Conservation (phyloP, 192 early-diverging fungal species). For the Gaertneriomyces sp. region DNA sequence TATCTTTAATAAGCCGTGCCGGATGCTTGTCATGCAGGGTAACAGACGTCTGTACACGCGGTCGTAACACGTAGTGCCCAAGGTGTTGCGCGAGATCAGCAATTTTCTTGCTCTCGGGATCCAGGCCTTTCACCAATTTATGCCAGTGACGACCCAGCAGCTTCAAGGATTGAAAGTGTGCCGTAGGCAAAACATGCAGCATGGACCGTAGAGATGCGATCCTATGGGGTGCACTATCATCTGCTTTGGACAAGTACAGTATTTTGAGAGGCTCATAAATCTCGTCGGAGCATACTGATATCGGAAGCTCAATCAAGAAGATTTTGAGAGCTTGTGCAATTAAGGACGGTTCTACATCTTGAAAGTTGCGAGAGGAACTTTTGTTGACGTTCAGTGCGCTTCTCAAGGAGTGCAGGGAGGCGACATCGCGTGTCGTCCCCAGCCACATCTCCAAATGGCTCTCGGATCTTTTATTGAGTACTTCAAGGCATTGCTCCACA, state of each 20-base stretch:
- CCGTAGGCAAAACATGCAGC: constrained; percentile 31
- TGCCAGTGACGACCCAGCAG: constrained; percentile 30
- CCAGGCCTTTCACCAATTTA: constrained; percentile 11
- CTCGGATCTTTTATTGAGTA: constrained; percentile 19
- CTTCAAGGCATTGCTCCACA: constrained; percentile 28
- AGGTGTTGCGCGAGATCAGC: constrained; percentile 31
- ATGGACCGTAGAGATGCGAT: constrained; percentile 31
- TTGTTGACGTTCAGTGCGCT: constrained; percentile 23
- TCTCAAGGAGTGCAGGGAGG: constrained; percentile 28
- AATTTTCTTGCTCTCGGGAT: constrained; percentile 23
- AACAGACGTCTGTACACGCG: constrained; percentile 33
- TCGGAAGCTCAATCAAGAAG: constrained; percentile 36
- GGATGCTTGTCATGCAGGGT: constrained; percentile 49
- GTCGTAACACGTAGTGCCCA: constrained; percentile 38
- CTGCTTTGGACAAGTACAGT: constrained; percentile 42
- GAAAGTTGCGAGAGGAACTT: constrained; percentile 11
- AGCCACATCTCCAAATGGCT: constrained; percentile 5
- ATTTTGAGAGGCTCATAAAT: constrained; percentile 49
- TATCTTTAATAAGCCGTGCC: constrained; percentile 36
- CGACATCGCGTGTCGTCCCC: constrained; percentile 23
- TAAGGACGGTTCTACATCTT: constrained; percentile 17
- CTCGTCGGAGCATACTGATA: constrained; percentile 32
- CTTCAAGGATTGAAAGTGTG: constrained; percentile 28
- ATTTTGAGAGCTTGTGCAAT: constrained; percentile 35
- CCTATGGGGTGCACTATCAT: constrained; percentile 24